Evolutionary conservation across 1,139 yeast species (phyloP), one percentile per base, ranked within the genome.

Genomic region (Yamadazyma blattariae): DNA sequence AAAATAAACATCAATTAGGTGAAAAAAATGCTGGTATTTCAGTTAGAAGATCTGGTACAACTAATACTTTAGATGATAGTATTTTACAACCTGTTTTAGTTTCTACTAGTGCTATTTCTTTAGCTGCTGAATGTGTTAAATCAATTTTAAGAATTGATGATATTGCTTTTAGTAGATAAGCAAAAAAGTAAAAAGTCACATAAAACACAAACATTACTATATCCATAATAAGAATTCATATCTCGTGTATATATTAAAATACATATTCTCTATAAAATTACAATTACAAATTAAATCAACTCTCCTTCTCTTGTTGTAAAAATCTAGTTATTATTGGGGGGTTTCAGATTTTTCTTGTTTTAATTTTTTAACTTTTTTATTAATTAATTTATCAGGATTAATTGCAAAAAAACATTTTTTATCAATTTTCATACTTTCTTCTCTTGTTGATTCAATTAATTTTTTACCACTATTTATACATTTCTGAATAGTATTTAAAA

Each of bases 71-170:
- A 52, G 89, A 85, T 37, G 99, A 94, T 61, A 95, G 94, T 57
- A 96, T 92, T 39, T 71, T 92, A 54, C 99, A 92, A 62, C 99
- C 99, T 5, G 95, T 89, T 7, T 73, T 92, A 61, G 98, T 92
- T 35, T 85, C 85, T 60, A 89, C 94, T 25, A 85, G 96, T 62
- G 96, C 98, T 31, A 82, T 92, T 40, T 81, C 95, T 12, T 75
- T 92, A 52, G 97, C 97, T 21, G 83, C 97, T 19, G 98, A 92
- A 67, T 86, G 96, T 52, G 97, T 92, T 41, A 94, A 94, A 67
- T 84, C 95, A 32, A 88, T 92, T 47, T 74, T 92, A 57, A 84
- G 98, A 65, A 92, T 94, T 52, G 98, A 92, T 61, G 98, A 92
- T 60, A 92, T 92, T 52, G 88, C 96, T 33, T 67, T 70, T 46